Evolutionary conservation across 305 asterid species (phyloP), one percentile per base, ranked within the genome.

Genomic region (Fraxinus velutina): DNA sequence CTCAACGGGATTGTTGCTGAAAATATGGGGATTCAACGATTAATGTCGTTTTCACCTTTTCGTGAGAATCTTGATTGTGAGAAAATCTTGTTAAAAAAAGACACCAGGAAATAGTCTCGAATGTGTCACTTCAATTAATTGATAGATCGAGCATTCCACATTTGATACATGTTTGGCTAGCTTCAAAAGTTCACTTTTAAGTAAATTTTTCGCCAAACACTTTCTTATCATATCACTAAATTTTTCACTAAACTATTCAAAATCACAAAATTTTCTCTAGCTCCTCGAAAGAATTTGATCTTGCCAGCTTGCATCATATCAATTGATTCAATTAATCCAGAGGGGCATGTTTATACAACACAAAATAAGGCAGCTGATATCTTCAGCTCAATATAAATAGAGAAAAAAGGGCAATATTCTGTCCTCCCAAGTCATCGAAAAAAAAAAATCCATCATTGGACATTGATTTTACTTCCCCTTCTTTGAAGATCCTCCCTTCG

Each of bases 381-480:
- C 75, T 71, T 71, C 44, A 71, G 22, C 22, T 15, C 5, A 71
- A 71, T 32, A 33, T 32, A 3, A 15, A 8, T 27, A 66, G 12
- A 1, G 0, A 2, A 68, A 24, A 27, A 30, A 15, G 75, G 8
- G 75, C 42, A 30, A 29, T 4, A 29, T 68, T 15, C 22, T 70
- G 22, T 70, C 75, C 75, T 70, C 42, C 22, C 75, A 3, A 27
- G 12, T 64, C 10, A 55, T 55, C 21, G 6, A 1, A 37, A 37
- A 7, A 12, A 44, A 12, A 44, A 7, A 22, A 9, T 24, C 15
- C 36, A 24, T 66, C 30, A 68, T 15, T 13, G 3, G 3, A 27
- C 37, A 30, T 24, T 30, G 44, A 71, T 88, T 91, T 34, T 92
- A 91, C 86, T 87, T 92, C 47, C 92, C 91, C 78, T 93, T 90